Percentiles rank a stretch among this genome's conserved stretches.
Evolutionary conservation across 305 asterid species (phyloP).

Genomic region (Fraxinus greggii): DNA sequence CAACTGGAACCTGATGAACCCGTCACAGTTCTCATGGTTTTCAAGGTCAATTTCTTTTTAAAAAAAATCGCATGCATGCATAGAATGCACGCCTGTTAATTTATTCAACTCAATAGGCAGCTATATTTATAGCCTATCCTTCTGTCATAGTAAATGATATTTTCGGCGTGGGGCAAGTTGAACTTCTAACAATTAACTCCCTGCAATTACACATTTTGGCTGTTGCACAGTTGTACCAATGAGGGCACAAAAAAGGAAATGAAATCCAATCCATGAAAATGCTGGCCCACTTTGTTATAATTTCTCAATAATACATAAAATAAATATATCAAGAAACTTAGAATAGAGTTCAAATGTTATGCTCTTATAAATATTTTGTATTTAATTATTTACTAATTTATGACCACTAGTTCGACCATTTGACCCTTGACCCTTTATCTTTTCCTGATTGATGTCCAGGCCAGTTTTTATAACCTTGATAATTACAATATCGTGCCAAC

Average conservation of each 20-base stretch:
- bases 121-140: not conserved
- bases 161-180: not conserved
- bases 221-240: not conserved
- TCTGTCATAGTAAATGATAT: not conserved
- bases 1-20: not conserved
- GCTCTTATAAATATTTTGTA: not conserved
- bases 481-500: constrained; percentile 10
- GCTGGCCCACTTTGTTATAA: not conserved
- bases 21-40: not conserved
- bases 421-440: not conserved
- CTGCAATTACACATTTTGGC: not conserved
- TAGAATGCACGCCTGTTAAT: not conserved
- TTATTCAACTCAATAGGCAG: not conserved
- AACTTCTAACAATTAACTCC: not conserved
- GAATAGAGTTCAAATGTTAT: not conserved
- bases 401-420: not conserved
- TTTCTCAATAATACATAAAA: not conserved
- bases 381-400: not conserved
- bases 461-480: not conserved
- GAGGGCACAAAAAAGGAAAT: not conserved
- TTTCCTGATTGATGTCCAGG: not conserved
- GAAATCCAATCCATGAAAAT: not conserved
- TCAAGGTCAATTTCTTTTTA: not conserved
- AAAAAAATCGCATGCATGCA: not conserved
- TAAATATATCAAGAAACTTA: not conserved